Evolutionary conservation across 495 filamentous ascomycete genomes (phyloP).

Genomic region (Podospora bellae-mahoneyi): DNA sequence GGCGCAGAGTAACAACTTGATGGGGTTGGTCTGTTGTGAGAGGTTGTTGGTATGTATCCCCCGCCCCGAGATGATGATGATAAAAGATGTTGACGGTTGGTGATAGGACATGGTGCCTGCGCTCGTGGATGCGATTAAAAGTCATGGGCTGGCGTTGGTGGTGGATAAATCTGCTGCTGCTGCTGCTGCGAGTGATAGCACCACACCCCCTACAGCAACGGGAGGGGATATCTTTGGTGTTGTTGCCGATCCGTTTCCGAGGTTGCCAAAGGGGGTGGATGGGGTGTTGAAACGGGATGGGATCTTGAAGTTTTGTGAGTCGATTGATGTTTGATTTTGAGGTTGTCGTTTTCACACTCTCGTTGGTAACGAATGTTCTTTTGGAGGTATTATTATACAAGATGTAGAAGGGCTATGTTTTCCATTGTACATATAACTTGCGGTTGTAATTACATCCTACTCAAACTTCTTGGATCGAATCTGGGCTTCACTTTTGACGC

Average conservation of each 20-base stretch:
- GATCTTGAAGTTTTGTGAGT: slow-evolving; percentile 87
- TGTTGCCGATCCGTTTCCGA: slow-evolving; percentile 41
- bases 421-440: too few relatives aligned
- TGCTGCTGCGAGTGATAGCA: not conserved
- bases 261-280: slow-evolving; percentile 67
- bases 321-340: slow-evolving; percentile 74
- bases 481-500: too few relatives aligned
- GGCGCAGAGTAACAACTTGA: slow-evolving; percentile 94
- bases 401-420: too few relatives aligned
- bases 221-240: slow-evolving; percentile 19
- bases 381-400: too few relatives aligned
- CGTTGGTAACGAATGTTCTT: too few relatives aligned
- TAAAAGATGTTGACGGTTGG: slow-evolving; percentile 12
- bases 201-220: slow-evolving; percentile 10
- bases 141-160: slow-evolving; percentile 85
- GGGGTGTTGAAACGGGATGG: slow-evolving; percentile 81
- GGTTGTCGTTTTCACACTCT: too few relatives aligned
- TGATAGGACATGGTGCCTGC: slow-evolving; percentile 93
- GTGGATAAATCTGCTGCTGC: slow-evolving; percentile 68
- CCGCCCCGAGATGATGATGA: not conserved
- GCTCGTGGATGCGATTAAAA: slow-evolving; percentile 88
- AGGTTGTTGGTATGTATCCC: slow-evolving; percentile 67
- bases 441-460: too few relatives aligned
- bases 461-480: too few relatives aligned
- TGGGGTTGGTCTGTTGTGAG: slow-evolving; percentile 90